Evolutionary conservation across 2,329 filamentous ascomycete genomes (phyloP).

Genomic region (Pseudogymnoascus sp.): DNA sequence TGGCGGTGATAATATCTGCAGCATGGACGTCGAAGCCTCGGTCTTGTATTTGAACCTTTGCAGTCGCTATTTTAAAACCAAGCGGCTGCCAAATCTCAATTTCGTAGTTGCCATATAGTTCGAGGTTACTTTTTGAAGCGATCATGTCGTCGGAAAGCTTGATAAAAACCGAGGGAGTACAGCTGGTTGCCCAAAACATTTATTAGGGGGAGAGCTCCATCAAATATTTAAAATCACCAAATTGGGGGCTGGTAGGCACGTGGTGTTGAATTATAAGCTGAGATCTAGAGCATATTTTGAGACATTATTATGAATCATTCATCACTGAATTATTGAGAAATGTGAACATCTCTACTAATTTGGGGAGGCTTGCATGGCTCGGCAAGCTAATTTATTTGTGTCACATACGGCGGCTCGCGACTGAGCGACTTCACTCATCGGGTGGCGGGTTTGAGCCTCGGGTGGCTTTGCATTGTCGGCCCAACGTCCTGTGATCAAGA

Average conservation of each 20-base stretch:
- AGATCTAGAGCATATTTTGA: neutral
- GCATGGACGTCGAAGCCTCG: neutral
- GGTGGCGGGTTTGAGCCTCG: neutral
- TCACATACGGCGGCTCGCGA: neutral
- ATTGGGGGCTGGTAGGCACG: neutral
- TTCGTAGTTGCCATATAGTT: neutral
- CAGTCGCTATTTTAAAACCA: neutral
- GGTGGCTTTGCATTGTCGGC: neutral
- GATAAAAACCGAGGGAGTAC: neutral
- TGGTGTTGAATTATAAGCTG: neutral
- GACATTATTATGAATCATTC: neutral
- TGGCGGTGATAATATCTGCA: neutral
- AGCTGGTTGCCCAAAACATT: neutral
- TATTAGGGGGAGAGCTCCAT: neutral
- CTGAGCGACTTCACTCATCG: neutral
- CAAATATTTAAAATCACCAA: neutral
- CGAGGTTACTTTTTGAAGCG: conserved; percentile 3
- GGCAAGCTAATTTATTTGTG: neutral
- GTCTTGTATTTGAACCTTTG: neutral
- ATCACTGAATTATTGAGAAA: too few relatives aligned
- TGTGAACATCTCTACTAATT: neutral
- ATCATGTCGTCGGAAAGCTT: neutral
- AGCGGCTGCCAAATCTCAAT: conserved; percentile 2
- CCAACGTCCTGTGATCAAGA: neutral
- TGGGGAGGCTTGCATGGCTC: neutral